phyloP scores from a whole-genome alignment of 805 yeast genomes.

The Candida coleopterorum region DNA sequence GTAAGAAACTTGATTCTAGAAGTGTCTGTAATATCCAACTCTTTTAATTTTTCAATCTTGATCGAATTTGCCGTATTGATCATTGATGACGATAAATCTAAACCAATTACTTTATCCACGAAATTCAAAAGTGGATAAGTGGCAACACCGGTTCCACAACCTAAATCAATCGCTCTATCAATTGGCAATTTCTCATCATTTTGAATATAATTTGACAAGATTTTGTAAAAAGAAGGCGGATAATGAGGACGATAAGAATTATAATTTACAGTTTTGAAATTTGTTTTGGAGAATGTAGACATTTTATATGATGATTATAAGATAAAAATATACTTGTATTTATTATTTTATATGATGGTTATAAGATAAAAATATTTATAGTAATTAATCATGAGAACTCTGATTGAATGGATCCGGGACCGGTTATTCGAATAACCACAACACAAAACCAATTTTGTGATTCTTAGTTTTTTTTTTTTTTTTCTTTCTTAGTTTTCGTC shows the following conservation, averaged over 20 bases:
- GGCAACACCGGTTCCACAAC: conserved; percentile 55
- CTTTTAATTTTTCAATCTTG: conserved; percentile 17
- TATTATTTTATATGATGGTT: too few species aligned
- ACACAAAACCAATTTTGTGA: too few species aligned
- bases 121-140: conserved; percentile 39
- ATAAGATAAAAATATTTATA: too few species aligned
- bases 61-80: conserved; percentile 36
- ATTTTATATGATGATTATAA: too few species aligned
- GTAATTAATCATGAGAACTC: too few species aligned
- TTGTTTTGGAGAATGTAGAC: conserved; percentile 30
- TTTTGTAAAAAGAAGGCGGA: conserved; percentile 32
- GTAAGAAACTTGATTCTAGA: conserved; percentile 25
- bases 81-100: conserved; percentile 48
- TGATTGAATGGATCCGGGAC: too few species aligned
- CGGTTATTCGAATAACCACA: too few species aligned
- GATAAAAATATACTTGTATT: too few species aligned
- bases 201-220: conserved; percentile 22
- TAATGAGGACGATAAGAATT: conserved; percentile 40
- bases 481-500: too few species aligned
- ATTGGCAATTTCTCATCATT: conserved; percentile 13
- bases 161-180: conserved; percentile 33
- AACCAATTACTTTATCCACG: conserved; percentile 36
- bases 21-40: conserved; percentile 20
- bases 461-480: too few species aligned
- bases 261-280: conserved; percentile 30